phyloP scores from a whole-genome alignment of 768 basidiomycete genomes.

The Agrocybe chaxingu region DNA sequence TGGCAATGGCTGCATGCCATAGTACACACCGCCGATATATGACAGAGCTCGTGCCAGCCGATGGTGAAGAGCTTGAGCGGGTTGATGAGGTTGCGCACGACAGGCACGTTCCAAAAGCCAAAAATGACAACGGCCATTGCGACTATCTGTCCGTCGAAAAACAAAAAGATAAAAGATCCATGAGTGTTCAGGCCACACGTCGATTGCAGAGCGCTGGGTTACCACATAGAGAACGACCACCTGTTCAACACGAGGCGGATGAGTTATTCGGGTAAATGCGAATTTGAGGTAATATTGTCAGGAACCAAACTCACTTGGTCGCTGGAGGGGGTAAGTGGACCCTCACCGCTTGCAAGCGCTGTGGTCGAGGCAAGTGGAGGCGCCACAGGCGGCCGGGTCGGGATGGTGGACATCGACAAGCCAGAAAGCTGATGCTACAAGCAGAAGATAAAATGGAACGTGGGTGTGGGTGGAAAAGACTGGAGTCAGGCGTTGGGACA shows the following conservation, averaged over 20 bases:
- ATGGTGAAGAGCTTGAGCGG: slow-evolving; percentile 87
- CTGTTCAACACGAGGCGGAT: slow-evolving; percentile 34
- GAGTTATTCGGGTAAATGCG: slow-evolving; percentile 15
- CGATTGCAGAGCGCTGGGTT: slow-evolving; percentile 23
- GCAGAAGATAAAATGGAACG: background rate
- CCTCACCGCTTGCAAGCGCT: slow-evolving; percentile 21
- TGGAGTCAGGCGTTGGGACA: too few relatives aligned
- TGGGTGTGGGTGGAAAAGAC: background rate
- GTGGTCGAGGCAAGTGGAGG: slow-evolving; percentile 38
- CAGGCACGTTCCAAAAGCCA: slow-evolving; percentile 85
- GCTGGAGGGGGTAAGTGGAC: slow-evolving; percentile 58
- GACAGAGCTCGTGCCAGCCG: slow-evolving; percentile 87
- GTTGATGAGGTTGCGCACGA: slow-evolving; percentile 73
- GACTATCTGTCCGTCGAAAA: slow-evolving; percentile 51
- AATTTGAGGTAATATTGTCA: slow-evolving; percentile 5
- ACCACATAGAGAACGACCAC: slow-evolving; percentile 76
- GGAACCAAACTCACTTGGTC: slow-evolving; percentile 56
- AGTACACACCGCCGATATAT: slow-evolving; percentile 65
- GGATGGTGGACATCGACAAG: slow-evolving; percentile 5
- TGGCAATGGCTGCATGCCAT: background rate
- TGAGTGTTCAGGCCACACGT: background rate
- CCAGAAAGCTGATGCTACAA: background rate
- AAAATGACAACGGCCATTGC: slow-evolving; percentile 86
- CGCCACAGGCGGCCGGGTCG: slow-evolving; percentile 40
- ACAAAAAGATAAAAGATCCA: slow-evolving; percentile 7